A percentile compares a stretch with the other conserved stretches of the same genome.
Conservation (phyloP, 2,329 filamentous ascomycete genomes). For the Colletotrichum sp. region DNA sequence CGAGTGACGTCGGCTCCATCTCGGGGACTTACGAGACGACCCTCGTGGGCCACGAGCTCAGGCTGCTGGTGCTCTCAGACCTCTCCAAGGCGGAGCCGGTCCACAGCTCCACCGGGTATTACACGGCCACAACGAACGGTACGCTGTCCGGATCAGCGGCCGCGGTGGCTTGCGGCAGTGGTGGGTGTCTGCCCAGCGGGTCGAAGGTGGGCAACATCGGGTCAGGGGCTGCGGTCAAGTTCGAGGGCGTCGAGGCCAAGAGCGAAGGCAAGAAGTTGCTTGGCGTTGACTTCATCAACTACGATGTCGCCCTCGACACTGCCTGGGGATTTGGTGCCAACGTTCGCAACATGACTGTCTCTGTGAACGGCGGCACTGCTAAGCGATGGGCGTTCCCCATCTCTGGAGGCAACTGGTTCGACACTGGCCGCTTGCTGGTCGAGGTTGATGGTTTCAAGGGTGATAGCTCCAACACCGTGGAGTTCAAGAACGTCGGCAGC, state of each 20-base stretch:
- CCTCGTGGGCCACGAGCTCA: conserved; percentile 43
- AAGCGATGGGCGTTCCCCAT: conserved; percentile 56
- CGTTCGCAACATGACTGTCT: conserved; percentile 53
- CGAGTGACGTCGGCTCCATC: conserved; percentile 33
- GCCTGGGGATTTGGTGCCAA: conserved; percentile 45
- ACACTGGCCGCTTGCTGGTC: conserved; percentile 49
- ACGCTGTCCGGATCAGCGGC: conserved; percentile 37
- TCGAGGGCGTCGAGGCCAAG: conserved; percentile 34
- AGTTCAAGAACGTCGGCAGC: conserved; percentile 28
- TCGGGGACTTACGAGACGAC: conserved; percentile 35
- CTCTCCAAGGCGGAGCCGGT: conserved; percentile 28
- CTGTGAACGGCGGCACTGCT: conserved; percentile 45
- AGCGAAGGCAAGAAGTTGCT: conserved; percentile 42
- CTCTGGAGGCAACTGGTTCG: conserved; percentile 55
- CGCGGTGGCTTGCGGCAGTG: conserved; percentile 36
- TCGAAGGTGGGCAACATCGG: conserved; percentile 46
- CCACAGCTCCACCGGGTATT: conserved; percentile 42
- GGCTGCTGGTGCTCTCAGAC: conserved; percentile 41
- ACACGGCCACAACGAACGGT: conserved; percentile 40
- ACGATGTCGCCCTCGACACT: conserved; percentile 45
- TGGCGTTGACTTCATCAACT: conserved; percentile 57
- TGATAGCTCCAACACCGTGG: conserved; percentile 40
- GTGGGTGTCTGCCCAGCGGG: conserved; percentile 46
- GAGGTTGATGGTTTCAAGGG: conserved; percentile 50
- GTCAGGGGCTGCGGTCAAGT: conserved; percentile 36